phyloP scores from a whole-genome alignment of 2,329 filamentous ascomycete genomes.

The Trichophyton schoenleinii region DNA sequence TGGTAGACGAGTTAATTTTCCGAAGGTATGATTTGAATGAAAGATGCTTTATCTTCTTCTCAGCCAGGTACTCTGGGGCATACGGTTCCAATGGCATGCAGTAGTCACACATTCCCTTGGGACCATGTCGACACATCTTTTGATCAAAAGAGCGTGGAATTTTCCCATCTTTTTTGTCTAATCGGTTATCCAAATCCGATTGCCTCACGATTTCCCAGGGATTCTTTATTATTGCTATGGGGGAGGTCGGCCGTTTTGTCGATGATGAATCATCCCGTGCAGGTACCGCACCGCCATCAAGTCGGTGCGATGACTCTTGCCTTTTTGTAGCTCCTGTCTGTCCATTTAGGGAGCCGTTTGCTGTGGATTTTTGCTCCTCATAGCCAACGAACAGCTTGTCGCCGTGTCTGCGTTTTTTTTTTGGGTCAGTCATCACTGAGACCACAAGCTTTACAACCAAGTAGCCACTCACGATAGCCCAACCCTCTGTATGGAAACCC shows the following conservation, averaged over 20 bases:
- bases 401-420: constrained; percentile 53
- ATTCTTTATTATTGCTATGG: constrained; percentile 58
- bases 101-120: constrained; percentile 98
- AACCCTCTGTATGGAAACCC: constrained; percentile 45
- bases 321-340: constrained; percentile 14
- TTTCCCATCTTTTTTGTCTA: constrained; percentile 85
- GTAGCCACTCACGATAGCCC: constrained; percentile 40
- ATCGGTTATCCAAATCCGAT: constrained; percentile 68
- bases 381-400: constrained; percentile 85
- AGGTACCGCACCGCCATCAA: constrained; percentile 27
- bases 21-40: constrained; percentile 91
- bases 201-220: constrained; percentile 89
- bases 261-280: constrained; percentile 49
- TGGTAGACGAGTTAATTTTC: constrained; percentile 91
- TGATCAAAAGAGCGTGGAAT: constrained; percentile 60
- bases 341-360: constrained; percentile 37
- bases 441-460: not conserved
- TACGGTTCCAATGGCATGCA: constrained; percentile 96
- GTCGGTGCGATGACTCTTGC: constrained; percentile 20
- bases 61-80: constrained; percentile 70
- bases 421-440: not conserved
- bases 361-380: constrained; percentile 42
- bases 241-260: constrained; percentile 44
- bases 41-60: constrained; percentile 97
- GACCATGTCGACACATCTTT: constrained; percentile 89